Base-by-base conservation (phyloP, 2,329 filamentous ascomycete genomes). In the Verticillium nonalfalfae region DNA sequence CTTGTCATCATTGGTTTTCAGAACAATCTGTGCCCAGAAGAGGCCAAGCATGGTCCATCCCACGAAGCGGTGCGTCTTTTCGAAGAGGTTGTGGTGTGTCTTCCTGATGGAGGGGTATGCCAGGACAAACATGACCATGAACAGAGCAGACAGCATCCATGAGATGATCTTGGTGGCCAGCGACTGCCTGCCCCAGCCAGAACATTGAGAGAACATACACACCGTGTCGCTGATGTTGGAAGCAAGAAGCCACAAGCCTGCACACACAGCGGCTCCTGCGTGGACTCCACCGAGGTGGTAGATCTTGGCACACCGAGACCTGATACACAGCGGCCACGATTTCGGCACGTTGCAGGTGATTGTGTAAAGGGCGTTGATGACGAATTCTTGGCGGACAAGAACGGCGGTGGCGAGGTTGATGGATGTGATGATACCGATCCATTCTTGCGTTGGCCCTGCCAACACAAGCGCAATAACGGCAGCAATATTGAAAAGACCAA, bases 31-130 rank as follows among this genome's bases (percentile, higher is more conserved):
- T 1, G 72, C 79, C 83, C 90, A 76, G 69, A 93, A 87, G 36
- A 91, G 74, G 1, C 74, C 78, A 6, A 92, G 77, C 10, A 85
- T 79, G 11, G 81, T 78, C 90, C 90, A 93, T n/a, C 89, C 90
- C 5, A 82, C 82, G 71, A 90, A 92, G 57, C 90, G 87, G 73
- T 93, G 90, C 56, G 83, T 82, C 57, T 84, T 74, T 75, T 93
- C 90, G 70, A 91, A 93, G 61, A 81, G 73, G 73, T 93, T 83
- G 75, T 93, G 90, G 64, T 81, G 78, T 56, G 78, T 81, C 66
- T 80, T 78, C 26, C 90, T 85, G 66, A 92, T 79, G 10, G 73
- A 71, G 3, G 90, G 90, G 70, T 88, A 82, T 1, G 90, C 87
- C 59, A 86, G 83, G 56, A 77, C 74, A 58, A 90, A 78, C 68